A percentile compares a stretch with the other conserved stretches of the same genome.
Evolutionary conservation across 2,329 filamentous ascomycete species (phyloP).

Genomic region (Aspergillus quadricinctus): DNA sequence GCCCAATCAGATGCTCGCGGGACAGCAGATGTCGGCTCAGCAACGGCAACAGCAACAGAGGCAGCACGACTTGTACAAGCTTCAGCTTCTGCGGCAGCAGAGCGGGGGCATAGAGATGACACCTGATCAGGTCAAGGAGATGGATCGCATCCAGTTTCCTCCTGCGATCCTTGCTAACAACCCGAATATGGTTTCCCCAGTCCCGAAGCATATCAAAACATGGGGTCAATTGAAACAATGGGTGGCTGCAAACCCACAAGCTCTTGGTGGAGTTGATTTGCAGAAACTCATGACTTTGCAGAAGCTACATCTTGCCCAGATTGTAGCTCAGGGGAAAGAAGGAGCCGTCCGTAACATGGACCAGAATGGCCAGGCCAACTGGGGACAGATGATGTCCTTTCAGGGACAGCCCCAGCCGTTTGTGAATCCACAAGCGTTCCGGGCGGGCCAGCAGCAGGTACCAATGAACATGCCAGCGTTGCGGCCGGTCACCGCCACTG

Average conservation of each 20-base stretch:
- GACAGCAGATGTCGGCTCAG: slow-evolving; percentile 29
- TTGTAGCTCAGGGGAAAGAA: slow-evolving; percentile 26
- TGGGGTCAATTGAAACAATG: slow-evolving; percentile 57
- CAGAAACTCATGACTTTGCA: slow-evolving; percentile 40
- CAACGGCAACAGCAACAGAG: slow-evolving; percentile 25
- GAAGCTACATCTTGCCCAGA: slow-evolving; percentile 43
- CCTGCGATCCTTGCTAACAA: slow-evolving; percentile 30
- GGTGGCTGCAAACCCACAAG: slow-evolving; percentile 44
- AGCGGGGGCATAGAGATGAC: slow-evolving; percentile 34
- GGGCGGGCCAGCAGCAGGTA: slow-evolving; percentile 24
- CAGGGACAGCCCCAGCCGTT: slow-evolving; percentile 27
- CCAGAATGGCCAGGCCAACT: slow-evolving; percentile 20
- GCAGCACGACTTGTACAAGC: slow-evolving; percentile 22
- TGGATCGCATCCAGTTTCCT: slow-evolving; percentile 40
- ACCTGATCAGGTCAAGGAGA: slow-evolving; percentile 38
- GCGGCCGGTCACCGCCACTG: slow-evolving; percentile 32
- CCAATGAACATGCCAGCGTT: slow-evolving; percentile 26
- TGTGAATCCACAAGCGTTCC: slow-evolving; percentile 25
- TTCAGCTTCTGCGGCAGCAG: slow-evolving; percentile 32
- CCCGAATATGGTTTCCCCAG: slow-evolving; percentile 26
- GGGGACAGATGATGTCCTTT: slow-evolving; percentile 19
- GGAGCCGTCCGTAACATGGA: slow-evolving; percentile 18
- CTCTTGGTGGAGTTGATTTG: slow-evolving; percentile 38
- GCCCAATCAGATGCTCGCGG: slow-evolving; percentile 28
- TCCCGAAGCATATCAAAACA: slow-evolving; percentile 50